Base-by-base conservation (phyloP, 169 alveolate genomes). In the Cryptosporidium meleagridis region DNA sequence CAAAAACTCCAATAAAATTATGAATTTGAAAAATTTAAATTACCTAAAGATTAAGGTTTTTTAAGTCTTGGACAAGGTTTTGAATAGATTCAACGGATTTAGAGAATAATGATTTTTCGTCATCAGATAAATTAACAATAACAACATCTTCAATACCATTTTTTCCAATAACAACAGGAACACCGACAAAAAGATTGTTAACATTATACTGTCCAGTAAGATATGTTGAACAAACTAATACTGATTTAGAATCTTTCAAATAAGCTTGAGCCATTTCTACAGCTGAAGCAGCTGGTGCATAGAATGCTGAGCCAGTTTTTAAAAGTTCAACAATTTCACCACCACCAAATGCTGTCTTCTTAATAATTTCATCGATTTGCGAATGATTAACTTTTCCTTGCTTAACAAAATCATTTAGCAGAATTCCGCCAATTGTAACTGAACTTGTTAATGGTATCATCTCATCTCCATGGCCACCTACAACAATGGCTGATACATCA, bases 391-490 rank as follows among this genome's bases (percentile, higher is more conserved):
- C 70, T 87, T 84, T 91, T 21, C 91, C 93, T 35, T 91, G 71
- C 37, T 85, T 71, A 68, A 93, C 85, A 85, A 86, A 93, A 45
- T 87, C 92, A 48, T 86, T 84, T 21, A 93, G 73, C 1, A 96
- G 93, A 58, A 95, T 87, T 7, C 97, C 97, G 2, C 92, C 89
- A 45, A 95, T 85, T 2, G 96, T 94, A 51, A 85, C 85, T 33
- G 91, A 93, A 70, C 94, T 91, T 18, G 87, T 92, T 41, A 95
- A 65, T 33, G 97, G 97, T 18, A 95, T 86, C 97, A 95, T 95
- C 41, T 92, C 75, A 92, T 95, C 97, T 23, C 97, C 97, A 91
- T 95, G 97, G 1, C 96, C 97, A 41, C 97, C 97, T 29, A 95
- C 92, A 33, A 94, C 91, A 23, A 91, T 84, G 8, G 95, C 97